These are phyloP conservation scores for Stemphylium lycopersici DNA, from an alignment of 2,329 filamentous ascomycete genomes.

Conservation along the genomic window DNA sequence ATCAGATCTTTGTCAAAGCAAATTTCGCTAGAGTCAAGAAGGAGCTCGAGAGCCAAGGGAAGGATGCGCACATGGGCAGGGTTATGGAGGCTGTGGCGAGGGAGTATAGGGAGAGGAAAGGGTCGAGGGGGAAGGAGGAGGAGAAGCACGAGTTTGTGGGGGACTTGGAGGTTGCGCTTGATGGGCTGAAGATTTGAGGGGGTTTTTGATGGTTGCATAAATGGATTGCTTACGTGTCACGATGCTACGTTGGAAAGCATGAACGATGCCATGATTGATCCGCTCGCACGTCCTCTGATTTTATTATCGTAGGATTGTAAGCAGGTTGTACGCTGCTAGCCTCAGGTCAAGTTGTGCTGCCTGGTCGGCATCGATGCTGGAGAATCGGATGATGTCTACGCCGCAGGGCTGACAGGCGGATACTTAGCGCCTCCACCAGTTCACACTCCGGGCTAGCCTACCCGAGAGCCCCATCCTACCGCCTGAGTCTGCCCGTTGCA, in stretches of 20 bases:
- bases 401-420: neutral
- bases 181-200: slow-evolving; percentile 28
- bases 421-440: neutral
- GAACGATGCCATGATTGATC: too few species aligned
- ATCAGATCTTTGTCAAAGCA: slow-evolving; percentile 68
- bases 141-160: too few species aligned
- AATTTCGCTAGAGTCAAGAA: slow-evolving; percentile 63
- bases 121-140: slow-evolving; percentile 8
- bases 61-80: slow-evolving; percentile 59
- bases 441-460: neutral
- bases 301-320: too few species aligned
- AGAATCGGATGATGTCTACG: neutral
- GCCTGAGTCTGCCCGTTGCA: neutral
- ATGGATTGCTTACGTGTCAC: too few species aligned
- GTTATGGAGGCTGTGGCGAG: slow-evolving; percentile 72
- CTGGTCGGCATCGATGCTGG: neutral
- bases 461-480: neutral
- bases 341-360: neutral
- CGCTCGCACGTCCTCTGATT: too few species aligned
- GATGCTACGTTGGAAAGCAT: too few species aligned
- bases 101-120: slow-evolving; percentile 63
- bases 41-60: slow-evolving; percentile 57
- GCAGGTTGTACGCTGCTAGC: too few species aligned
- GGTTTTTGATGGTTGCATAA: neutral
- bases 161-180: slow-evolving; percentile 29